Evolutionary conservation across 169 alveolate species (phyloP).

Genomic region (Cryptosporidium canis): DNA sequence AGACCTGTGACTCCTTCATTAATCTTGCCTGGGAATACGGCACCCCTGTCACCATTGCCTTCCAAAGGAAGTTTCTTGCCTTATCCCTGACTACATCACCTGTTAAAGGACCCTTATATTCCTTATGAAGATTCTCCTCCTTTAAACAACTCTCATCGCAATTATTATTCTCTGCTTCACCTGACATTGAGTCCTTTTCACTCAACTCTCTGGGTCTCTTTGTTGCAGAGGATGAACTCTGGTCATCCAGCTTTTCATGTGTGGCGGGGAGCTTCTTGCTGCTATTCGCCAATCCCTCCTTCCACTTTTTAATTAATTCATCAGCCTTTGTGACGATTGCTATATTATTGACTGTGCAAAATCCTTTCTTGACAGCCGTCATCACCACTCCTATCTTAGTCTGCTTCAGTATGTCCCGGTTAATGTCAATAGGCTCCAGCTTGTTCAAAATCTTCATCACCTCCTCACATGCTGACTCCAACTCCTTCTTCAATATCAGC

Average conservation of each 20-base stretch:
- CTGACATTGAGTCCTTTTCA: conserved; percentile 66
- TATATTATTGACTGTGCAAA: conserved; percentile 21
- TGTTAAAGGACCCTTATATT: conserved; percentile 68
- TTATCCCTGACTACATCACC: conserved; percentile 77
- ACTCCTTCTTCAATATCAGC: neutral
- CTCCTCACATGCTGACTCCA: conserved; percentile 36
- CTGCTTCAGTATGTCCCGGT: conserved; percentile 79
- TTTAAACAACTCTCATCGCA: conserved; percentile 1
- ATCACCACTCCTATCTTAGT: conserved; percentile 84
- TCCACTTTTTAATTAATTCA: conserved; percentile 63
- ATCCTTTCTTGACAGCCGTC: conserved; percentile 78
- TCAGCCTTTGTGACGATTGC: conserved; percentile 40
- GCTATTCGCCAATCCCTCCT: neutral
- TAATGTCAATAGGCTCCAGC: conserved; percentile 77
- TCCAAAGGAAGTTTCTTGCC: conserved; percentile 76
- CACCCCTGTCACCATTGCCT: conserved; percentile 61
- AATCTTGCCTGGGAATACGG: conserved; percentile 77
- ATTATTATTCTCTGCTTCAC: conserved; percentile 20
- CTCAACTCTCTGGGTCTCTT: conserved; percentile 24
- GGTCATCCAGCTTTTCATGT: conserved; percentile 77
- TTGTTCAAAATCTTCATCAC: conserved; percentile 65
- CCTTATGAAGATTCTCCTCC: conserved; percentile 59
- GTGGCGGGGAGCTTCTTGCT: neutral
- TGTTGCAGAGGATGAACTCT: conserved; percentile 63
- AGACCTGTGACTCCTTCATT: conserved; percentile 76